Evolutionary conservation across 2,329 filamentous ascomycete genomes (phyloP).

Genomic region (Fusarium buxicola): DNA sequence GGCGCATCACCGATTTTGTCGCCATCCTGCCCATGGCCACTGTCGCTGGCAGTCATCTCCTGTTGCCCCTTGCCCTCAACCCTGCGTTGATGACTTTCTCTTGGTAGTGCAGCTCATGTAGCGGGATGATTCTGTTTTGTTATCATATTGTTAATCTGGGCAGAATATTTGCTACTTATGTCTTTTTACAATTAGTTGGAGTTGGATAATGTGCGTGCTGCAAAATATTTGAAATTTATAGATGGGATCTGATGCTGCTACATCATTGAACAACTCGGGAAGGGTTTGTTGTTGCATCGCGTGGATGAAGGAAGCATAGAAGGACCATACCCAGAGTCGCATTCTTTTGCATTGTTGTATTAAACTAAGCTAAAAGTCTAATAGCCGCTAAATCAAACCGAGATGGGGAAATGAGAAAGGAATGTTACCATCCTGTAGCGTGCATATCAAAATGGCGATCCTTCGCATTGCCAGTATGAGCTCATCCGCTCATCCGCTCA

Average conservation of each 20-base stretch:
- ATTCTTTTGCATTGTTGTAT: conserved; percentile 10
- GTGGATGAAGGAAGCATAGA: conserved; percentile 6
- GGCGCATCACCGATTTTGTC: conserved; percentile 77
- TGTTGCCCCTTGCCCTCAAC: conserved; percentile 79
- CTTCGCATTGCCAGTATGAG: too few species aligned
- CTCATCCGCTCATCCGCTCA: neutral
- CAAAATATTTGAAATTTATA: neutral
- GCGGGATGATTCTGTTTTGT: conserved; percentile 12
- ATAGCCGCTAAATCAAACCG: conserved; percentile 5
- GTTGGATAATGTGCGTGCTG: neutral
- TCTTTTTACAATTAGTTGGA: neutral
- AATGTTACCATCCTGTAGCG: neutral
- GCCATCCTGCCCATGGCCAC: conserved; percentile 82
- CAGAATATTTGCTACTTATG: neutral
- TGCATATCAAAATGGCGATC: neutral
- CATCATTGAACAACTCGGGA: neutral
- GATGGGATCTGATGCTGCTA: neutral
- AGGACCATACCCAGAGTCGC: conserved; percentile 24
- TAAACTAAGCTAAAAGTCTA: neutral
- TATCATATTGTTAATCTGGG: conserved; percentile 4
- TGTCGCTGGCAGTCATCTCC: conserved; percentile 74
- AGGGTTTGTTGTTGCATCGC: neutral
- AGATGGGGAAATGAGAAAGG: neutral
- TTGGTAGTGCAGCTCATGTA: conserved; percentile 60
- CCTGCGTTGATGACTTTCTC: conserved; percentile 85